These are phyloP conservation scores for Kodamaea fungicola DNA, from an alignment of 1,139 yeast genomes.

Conservation along the genomic window DNA sequence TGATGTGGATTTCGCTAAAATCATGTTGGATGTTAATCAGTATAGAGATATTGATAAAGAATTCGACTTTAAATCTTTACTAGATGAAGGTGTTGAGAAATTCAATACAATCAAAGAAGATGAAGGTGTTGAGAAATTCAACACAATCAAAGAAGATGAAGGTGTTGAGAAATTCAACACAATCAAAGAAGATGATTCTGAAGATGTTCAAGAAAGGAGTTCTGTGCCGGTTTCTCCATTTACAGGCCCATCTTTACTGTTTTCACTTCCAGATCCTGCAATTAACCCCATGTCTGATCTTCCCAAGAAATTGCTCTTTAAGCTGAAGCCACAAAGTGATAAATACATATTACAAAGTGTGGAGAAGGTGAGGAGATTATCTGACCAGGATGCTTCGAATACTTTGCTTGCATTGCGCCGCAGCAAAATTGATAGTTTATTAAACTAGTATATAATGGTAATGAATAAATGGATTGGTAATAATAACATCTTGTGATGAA, in stretches of 20 bases:
- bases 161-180: constrained; percentile 9
- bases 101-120: constrained; percentile 15
- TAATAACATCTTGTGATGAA: background rate
- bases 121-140: background rate
- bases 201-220: too few species aligned
- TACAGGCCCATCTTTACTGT: constrained; percentile 13
- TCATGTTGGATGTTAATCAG: constrained; percentile 54
- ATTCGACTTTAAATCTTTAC: constrained; percentile 45
- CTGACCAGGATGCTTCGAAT: constrained; percentile 38
- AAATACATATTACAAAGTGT: constrained; percentile 15
- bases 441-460: constrained; percentile 22
- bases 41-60: constrained; percentile 59
- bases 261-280: constrained; percentile 43
- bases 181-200: constrained; percentile 1
- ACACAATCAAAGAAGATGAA: constrained; percentile 12
- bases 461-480: background rate
- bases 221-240: constrained; percentile 15
- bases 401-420: constrained; percentile 43
- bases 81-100: constrained; percentile 8
- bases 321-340: constrained; percentile 22
- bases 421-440: constrained; percentile 40
- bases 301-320: constrained; percentile 28
- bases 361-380: constrained; percentile 12
- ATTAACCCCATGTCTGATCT: constrained; percentile 16
- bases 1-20: constrained; percentile 45